Percentiles rank a stretch among this genome's conserved stretches.
Evolutionary conservation across 2,329 filamentous ascomycete genomes (phyloP).

Genomic region (Triangularia setosa): DNA sequence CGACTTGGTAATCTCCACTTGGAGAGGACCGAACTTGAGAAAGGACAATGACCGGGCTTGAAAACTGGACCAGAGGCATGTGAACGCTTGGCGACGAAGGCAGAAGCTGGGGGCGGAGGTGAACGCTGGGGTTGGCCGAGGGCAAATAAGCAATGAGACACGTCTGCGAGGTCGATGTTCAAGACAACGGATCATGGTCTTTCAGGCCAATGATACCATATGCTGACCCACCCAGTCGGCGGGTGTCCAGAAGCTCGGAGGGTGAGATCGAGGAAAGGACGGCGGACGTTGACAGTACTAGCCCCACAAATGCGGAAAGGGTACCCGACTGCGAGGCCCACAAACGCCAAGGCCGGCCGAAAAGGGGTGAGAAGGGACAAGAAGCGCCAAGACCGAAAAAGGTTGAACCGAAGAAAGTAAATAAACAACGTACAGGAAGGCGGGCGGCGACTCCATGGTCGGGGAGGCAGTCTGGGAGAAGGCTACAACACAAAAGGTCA

Average conservation of each 20-base stretch:
- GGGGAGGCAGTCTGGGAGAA: not conserved
- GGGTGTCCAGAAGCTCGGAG: not conserved
- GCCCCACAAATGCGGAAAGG: not conserved
- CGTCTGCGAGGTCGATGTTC: not conserved
- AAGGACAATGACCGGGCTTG: not conserved
- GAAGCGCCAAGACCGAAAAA: not conserved
- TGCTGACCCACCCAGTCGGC: not conserved
- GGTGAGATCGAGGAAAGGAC: not conserved
- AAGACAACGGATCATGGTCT: not conserved
- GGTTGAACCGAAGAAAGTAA: not conserved
- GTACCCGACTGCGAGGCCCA: not conserved
- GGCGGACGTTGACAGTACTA: not conserved
- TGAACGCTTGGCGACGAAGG: not conserved
- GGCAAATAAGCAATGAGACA: not conserved
- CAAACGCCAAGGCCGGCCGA: not conserved
- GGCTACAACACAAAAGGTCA: not conserved
- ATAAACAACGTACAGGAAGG: not conserved
- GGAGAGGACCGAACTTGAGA: not conserved
- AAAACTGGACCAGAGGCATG: not conserved
- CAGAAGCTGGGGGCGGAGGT: not conserved
- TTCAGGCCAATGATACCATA: not conserved
- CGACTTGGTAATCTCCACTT: not conserved
- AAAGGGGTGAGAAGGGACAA: not conserved
- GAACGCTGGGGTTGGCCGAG: not conserved
- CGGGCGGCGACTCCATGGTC: not conserved